Evolutionary conservation across 1,139 yeast genomes (phyloP), one percentile per base, ranked within the genome.

Genomic region (Groenewaldozyma sp.): DNA sequence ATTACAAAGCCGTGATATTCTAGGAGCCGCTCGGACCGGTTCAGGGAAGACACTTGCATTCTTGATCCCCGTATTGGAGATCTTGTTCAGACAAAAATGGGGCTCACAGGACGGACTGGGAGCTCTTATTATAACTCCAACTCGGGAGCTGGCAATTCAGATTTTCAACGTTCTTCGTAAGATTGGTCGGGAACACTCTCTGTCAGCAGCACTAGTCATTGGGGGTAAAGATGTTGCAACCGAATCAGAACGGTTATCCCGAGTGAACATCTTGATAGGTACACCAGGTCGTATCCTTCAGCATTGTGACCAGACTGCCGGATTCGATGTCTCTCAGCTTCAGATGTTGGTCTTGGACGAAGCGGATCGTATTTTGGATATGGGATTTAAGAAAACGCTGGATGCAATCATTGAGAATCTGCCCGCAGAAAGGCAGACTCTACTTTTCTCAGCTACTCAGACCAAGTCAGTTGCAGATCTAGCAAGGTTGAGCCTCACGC

Each of bases 21-120:
- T 91, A 51, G 97, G 88, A 21, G 94, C 96, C 18, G 98, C 98
- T 16, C 78, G 79, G 53, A 91, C 99, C 0, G 98, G 99, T 2
- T 86, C 95, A 1, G 99, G 99, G 36, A 91, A 91, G 59, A 91
- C 99, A 0, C 63, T 91, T 44, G 94, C 97, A 3, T 91, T 91
- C 54, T 67, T 91, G 50, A 72, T 91, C 33, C 99, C 99, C 2
- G 74, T 83, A 3, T 62, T 87, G 17, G 95, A 87, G 56, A 68
- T 72, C 37, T 67, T 88, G 44, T 73, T 76, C 48, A 73, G 82
- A 50, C 78, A 78, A 47, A 73, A 73, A 45, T 87, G 95, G 81
- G 80, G 91, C 29, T 94, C 82, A 46, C 71, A 64, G 52, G 99
- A 91, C 58, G 98, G 98, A 0, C 67, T 93, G 38, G 97, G 96